Evolutionary conservation across 192 early-diverging fungal genomes (phyloP), one percentile per base, ranked within the genome.

Genomic region (Backusella luteola): DNA sequence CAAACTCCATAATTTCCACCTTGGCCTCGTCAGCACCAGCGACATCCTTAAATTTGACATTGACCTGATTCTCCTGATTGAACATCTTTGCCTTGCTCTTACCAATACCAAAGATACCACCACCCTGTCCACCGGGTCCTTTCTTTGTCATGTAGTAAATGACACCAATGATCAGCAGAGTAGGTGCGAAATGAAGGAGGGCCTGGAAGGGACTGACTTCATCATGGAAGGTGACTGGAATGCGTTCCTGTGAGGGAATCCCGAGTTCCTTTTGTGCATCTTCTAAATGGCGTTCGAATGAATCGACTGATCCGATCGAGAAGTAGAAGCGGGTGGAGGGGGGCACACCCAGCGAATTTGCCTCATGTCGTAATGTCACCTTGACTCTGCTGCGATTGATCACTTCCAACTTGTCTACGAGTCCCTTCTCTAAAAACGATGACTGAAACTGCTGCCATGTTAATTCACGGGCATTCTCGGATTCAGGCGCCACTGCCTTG

Each of bases 1-100:
- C 98, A 93, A 99, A 99, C 88, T 99, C 98, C 98, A 99, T 99
- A 70, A 99, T 99, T 85, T 99, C 98, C 79, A 96, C 91, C 87
- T 99, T 99, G 53, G 97, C 98, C 81, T 99, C 98, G 87, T 99
- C 97, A 86, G 95, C 95, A 9, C 98, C 98, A 15, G 98, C 98
- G 2, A 99, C 97, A 84, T 99, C 97, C 89, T 97, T 97, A 85
- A 99, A 99, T 76, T 97, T 97, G 56, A 99, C 94, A 73, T 94
- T 90, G 53, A 99, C 93, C 34, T 97, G 94, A 3, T 92, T 95
- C 82, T 99, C 97, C 80, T 97, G 94, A 89, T 98, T 99, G 85
- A 92, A 99, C 87, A 99, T 85, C 82, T 94, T 95, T n/a, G 98
- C 98, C 52, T 93, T 90, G 49, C 93, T 95, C 82, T 98, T 98